Conservation (phyloP, 1,284 basidiomycete species). For the Pseudozyma flocculosa region DNA sequence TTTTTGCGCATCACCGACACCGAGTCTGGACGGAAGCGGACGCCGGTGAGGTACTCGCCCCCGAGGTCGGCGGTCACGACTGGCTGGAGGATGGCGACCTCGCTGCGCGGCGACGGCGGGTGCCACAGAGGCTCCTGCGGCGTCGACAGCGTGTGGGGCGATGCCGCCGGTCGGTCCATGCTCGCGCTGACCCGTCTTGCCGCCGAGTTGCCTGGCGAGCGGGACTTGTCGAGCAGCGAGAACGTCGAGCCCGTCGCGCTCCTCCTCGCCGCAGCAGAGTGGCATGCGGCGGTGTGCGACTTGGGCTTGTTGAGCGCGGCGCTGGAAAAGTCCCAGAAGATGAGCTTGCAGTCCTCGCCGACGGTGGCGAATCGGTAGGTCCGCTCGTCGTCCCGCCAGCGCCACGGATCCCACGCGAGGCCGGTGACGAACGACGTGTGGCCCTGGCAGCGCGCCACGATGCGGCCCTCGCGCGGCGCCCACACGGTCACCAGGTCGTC, state of each 20-base stretch:
- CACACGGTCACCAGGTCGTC: constrained; percentile 81
- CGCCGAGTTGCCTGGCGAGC: constrained; percentile 4
- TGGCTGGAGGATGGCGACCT: constrained; percentile 86
- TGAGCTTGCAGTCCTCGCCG: constrained; percentile 52
- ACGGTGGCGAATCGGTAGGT: constrained; percentile 51
- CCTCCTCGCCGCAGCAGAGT: constrained; percentile 9
- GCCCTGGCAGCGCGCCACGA: constrained; percentile 94
- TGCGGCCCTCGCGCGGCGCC: constrained; percentile 55
- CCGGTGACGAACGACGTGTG: constrained; percentile 90
- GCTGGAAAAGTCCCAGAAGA: constrained; percentile 51
- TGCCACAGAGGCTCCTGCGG: constrained; percentile 68
- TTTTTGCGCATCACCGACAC: constrained; percentile 28
- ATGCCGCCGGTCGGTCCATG: background rate
- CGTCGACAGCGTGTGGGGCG: background rate
- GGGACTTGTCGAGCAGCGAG: constrained; percentile 26
- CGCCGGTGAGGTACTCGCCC: constrained; percentile 17
- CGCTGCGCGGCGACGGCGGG: constrained; percentile 80
- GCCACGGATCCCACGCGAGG: constrained; percentile 78
- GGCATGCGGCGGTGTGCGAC: constrained; percentile 16
- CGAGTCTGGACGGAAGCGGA: constrained; percentile 22
- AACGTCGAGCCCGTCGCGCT: constrained; percentile 26
- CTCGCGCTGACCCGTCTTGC: constrained; percentile 13
- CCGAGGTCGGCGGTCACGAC: constrained; percentile 63
- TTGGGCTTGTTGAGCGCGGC: constrained; percentile 42
- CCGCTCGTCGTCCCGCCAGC: constrained; percentile 64